phyloP scores from a whole-genome alignment of 441 rosid genomes.

The Daphne laureola region DNA sequence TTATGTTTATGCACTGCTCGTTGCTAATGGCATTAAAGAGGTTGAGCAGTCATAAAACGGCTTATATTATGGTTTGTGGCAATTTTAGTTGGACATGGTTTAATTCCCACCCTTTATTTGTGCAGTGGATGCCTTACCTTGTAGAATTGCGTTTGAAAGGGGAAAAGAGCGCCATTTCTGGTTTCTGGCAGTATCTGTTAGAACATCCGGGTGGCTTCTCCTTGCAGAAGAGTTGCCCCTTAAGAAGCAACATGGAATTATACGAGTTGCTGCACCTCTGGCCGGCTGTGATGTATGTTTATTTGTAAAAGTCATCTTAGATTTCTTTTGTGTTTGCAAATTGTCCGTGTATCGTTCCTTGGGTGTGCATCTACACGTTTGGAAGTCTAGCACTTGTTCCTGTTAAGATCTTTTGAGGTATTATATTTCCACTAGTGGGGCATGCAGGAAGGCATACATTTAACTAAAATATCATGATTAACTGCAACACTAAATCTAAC shows the following conservation, averaged over 20 bases:
- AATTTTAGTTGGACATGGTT: constrained; percentile 1
- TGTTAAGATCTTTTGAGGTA: too few relatives aligned
- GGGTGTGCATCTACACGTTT: not conserved
- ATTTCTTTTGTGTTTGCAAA: not conserved
- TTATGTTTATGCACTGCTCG: constrained; percentile 5
- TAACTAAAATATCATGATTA: too few relatives aligned
- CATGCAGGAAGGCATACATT: too few relatives aligned
- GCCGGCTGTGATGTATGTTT: constrained; percentile 70
- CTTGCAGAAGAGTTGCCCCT: constrained; percentile 69
- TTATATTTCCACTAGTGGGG: too few relatives aligned
- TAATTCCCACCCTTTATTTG: constrained; percentile 21
- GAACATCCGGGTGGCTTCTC: constrained; percentile 78
- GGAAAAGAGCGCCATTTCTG: constrained; percentile 78
- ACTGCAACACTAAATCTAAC: not conserved
- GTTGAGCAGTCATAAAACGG: not conserved
- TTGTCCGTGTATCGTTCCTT: constrained; percentile 6
- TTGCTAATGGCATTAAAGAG: too few relatives aligned
- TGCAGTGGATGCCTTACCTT: constrained; percentile 86
- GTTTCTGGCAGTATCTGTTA: constrained; percentile 62
- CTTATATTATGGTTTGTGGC: not conserved
- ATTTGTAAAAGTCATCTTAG: constrained; percentile 4
- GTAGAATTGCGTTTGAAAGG: constrained; percentile 94
- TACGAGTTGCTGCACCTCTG: constrained; percentile 82
- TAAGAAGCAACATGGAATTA: constrained; percentile 55
- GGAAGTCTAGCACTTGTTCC: too few relatives aligned